Evolutionary conservation across 208 protist species (phyloP), one percentile per base, ranked within the genome.

Genomic region (Wallacemonas sp.): DNA sequence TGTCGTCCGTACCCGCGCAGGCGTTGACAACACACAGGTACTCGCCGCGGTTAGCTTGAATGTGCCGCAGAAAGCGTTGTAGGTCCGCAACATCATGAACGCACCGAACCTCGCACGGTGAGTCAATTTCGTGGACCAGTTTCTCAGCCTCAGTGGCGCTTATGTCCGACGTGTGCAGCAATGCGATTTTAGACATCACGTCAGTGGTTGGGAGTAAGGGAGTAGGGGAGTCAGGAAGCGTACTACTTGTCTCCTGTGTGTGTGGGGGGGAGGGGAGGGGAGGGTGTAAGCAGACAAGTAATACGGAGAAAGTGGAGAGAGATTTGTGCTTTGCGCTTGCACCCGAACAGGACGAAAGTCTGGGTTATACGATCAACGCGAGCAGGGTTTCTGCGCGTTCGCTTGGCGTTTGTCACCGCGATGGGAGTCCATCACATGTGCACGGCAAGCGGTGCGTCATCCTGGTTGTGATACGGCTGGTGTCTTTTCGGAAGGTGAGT

Each of bases 21-120:
- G 87, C 73, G 59, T 88, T 87, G 44, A 85, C 55, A 8, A 82
- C 76, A 34, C 29, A 76, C 26, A 55, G 44, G 58, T 75, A 77
- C 17, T 39, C 30, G 3, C 38, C 50, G 5, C 60, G 44, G 22
- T 54, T 57, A 22, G 71, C 75, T 41, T 68, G 70, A 37, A 82
- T 66, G 8, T 19, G 46, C 53, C 71, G 65, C 24, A 82, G 75
- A 0, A 44, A 68, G 21, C 63, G 44, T 50, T 84, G 72, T 71
- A 88, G 66, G 2, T 71, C 37, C 0, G 68, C 63, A 0, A 63
- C 68, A 22, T 81, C 72, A n/a, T 48, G 65, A 6, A 84, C 74
- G 6, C 59, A 21, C 38, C 76, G 75, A 21, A 83, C 26, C 30
- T 68, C 63, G 44, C 65, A 81, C 36, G 73, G 64, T 24, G 59